These are phyloP conservation scores for Nitzschia putrida DNA, from an alignment of 108 stramenopile genomes.

Conservation along the genomic window DNA sequence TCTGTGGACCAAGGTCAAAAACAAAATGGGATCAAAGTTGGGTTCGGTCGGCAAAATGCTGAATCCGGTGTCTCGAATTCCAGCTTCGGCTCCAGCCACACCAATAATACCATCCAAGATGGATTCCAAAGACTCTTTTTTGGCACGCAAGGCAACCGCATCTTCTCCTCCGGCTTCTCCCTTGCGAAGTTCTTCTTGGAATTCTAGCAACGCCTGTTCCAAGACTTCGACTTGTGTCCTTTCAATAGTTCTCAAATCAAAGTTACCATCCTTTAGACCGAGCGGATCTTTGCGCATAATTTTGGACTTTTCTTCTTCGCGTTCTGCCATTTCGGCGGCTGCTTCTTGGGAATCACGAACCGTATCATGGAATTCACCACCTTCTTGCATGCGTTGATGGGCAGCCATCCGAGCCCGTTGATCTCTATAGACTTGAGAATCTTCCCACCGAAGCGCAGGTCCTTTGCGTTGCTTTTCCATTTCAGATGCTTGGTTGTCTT, in stretches of 20 bases:
- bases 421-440: constrained; percentile 48
- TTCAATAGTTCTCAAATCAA: constrained; percentile 69
- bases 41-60: constrained; percentile 76
- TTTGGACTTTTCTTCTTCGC: constrained; percentile 71
- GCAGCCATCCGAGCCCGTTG: constrained; percentile 46
- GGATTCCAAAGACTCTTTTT: constrained; percentile 69
- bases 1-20: constrained; percentile 84
- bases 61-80: constrained; percentile 18
- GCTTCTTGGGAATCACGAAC: constrained; percentile 59
- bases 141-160: constrained; percentile 54
- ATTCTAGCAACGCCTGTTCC: constrained; percentile 61
- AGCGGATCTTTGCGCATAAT: constrained; percentile 75
- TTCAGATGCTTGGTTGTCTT: constrained; percentile 36
- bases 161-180: constrained; percentile 58
- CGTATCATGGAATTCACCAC: constrained; percentile 33
- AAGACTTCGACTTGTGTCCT: constrained; percentile 50
- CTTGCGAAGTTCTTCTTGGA: constrained; percentile 57
- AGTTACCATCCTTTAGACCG: constrained; percentile 51
- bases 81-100: constrained; percentile 27
- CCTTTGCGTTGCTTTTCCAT: constrained; percentile 26
- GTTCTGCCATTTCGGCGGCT: constrained; percentile 57
- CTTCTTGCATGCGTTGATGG: constrained; percentile 29
- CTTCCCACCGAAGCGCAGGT: constrained; percentile 52
- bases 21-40: constrained; percentile 86
- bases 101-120: constrained; percentile 60